Conservation (phyloP, 768 basidiomycete genomes). For the Boletellus ananas region DNA sequence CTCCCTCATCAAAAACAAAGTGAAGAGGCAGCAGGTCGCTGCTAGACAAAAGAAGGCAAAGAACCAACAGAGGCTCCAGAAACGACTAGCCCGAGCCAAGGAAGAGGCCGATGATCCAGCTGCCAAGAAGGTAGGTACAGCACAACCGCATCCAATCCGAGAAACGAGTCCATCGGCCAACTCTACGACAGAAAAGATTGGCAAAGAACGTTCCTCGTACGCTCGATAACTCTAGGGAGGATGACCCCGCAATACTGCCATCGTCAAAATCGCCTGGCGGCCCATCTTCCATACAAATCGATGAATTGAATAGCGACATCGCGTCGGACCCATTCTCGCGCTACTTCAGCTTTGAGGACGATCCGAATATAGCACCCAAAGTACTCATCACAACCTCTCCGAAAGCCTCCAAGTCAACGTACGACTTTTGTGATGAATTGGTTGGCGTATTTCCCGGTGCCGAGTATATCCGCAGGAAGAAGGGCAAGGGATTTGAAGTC, state of each 20-base stretch:
- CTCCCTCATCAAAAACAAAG: slow-evolving; percentile 79
- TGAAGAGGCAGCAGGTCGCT: slow-evolving; percentile 77
- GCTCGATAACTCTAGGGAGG: slow-evolving; percentile 89
- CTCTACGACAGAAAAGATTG: slow-evolving; percentile 66
- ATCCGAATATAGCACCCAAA: slow-evolving; percentile 75
- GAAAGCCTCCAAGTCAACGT: slow-evolving; percentile 83
- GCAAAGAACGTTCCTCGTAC: slow-evolving; percentile 86
- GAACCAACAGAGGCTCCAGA: slow-evolving; percentile 75
- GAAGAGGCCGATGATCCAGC: slow-evolving; percentile 71
- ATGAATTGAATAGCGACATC: slow-evolving; percentile 66
- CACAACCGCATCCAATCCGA: slow-evolving; percentile 1
- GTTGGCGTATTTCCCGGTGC: slow-evolving; percentile 88
- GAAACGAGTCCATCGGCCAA: background rate
- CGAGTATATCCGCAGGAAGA: slow-evolving; percentile 82
- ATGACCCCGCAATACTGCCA: slow-evolving; percentile 49
- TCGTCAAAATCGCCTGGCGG: slow-evolving; percentile 28
- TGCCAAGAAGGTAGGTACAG: slow-evolving; percentile 64
- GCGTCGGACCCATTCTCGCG: slow-evolving; percentile 73
- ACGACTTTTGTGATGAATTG: slow-evolving; percentile 90
- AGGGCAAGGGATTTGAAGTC: slow-evolving; percentile 86
- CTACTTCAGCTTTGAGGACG: slow-evolving; percentile 66
- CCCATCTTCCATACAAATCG: slow-evolving; percentile 38
- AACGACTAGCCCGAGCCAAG: slow-evolving; percentile 74
- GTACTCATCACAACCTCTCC: slow-evolving; percentile 88
- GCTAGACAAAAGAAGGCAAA: slow-evolving; percentile 75